phyloP scores from a whole-genome alignment of 208 protist species.

The Wallacemonas sp. region DNA sequence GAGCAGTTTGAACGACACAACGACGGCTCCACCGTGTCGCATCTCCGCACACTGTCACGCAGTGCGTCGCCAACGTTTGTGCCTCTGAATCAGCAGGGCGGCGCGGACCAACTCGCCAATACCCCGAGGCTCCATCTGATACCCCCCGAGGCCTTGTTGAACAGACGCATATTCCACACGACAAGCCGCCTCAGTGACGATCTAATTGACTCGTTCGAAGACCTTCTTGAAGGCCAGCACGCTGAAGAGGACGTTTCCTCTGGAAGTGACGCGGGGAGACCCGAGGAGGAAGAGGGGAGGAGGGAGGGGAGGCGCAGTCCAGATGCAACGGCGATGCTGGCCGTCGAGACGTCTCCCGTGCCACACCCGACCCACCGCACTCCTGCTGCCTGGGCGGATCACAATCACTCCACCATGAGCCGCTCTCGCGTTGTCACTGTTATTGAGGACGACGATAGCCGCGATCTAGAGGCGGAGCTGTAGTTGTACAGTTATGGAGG shows the following conservation, averaged over 20 bases:
- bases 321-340: too few species aligned
- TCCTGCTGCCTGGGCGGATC: background rate
- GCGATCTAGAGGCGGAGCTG: too few species aligned
- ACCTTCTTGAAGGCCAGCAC: background rate
- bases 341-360: background rate
- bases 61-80: background rate
- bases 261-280: background rate
- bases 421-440: slow-evolving; percentile 1
- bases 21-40: slow-evolving; percentile 1
- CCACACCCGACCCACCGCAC: background rate
- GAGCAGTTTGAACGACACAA: slow-evolving; percentile 20
- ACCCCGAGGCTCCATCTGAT: background rate
- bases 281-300: too few species aligned
- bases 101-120: too few species aligned
- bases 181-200: background rate
- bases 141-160: background rate
- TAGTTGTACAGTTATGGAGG: too few species aligned
- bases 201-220: slow-evolving; percentile 1
- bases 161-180: background rate
- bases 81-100: background rate
- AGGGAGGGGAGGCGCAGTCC: too few species aligned
- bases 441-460: slow-evolving; percentile 10
- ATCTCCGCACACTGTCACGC: background rate
- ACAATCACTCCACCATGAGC: slow-evolving; percentile 7
- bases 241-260: background rate